Conservation (phyloP, 371 early-diverging fungal species). For the Basidiobolus heterosporus region DNA sequence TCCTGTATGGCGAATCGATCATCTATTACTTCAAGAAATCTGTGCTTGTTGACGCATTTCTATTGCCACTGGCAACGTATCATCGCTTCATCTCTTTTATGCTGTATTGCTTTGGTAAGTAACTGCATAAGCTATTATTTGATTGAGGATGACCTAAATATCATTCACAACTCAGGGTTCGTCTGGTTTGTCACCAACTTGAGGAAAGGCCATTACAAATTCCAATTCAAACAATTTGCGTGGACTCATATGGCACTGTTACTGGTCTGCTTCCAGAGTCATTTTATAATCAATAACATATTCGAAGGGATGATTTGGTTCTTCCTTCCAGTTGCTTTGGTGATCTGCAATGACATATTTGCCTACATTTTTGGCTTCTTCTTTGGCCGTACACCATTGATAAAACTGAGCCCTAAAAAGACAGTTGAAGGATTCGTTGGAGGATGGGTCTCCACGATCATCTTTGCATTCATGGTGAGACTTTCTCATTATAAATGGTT, state of each 20-base stretch:
- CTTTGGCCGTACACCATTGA: conserved; percentile 86
- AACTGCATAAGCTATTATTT: neutral
- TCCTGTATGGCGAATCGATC: conserved; percentile 81
- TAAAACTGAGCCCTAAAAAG: conserved; percentile 94
- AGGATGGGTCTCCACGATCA: conserved; percentile 71
- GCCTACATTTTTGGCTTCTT: conserved; percentile 95
- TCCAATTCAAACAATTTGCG: conserved; percentile 88
- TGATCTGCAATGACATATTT: conserved; percentile 94
- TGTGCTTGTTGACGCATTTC: conserved; percentile 61
- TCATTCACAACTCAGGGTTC: conserved; percentile 37
- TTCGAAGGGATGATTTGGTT: conserved; percentile 96
- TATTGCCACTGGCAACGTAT: conserved; percentile 74
- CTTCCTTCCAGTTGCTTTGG: conserved; percentile 78
- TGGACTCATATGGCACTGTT: conserved; percentile 92
- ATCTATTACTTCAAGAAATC: conserved; percentile 70
- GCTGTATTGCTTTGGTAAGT: conserved; percentile 61
- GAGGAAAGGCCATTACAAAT: conserved; percentile 68
- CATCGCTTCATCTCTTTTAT: conserved; percentile 86
- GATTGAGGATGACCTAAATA: neutral
- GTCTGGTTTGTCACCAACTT: conserved; percentile 86
- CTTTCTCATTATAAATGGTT: neutral
- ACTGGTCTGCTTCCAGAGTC: conserved; percentile 73
- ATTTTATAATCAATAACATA: conserved; percentile 90
- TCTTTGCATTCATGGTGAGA: conserved; percentile 9
- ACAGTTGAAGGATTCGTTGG: conserved; percentile 99